Base-by-base conservation (phyloP, 768 basidiomycete genomes). In the Russula sp. region DNA sequence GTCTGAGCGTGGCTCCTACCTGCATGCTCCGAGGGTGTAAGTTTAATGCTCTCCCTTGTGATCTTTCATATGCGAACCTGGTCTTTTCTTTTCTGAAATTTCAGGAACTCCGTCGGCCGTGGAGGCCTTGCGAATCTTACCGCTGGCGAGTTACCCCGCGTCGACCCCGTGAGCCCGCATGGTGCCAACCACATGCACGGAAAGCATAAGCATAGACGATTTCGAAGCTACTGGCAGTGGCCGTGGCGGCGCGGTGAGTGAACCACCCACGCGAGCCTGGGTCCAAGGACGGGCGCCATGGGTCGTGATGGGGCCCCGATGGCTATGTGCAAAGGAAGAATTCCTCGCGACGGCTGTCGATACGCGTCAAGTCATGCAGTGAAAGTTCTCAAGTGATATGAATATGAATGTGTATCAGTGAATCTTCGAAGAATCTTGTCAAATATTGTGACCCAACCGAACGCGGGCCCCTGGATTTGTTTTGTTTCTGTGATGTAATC, bases 71-170 rank as follows among this genome's bases (percentile, higher is more conserved):
- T 41, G 36, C 34, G 16, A 11, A 34, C 8, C 41, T 10, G 22
- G 18, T 1, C 29, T 42, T 48, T 34, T 48, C 75, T 47, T 57
- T 13, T 34, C 53, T 45, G 7, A 42, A 10, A 39, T 29, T n/a
- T 7, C 32, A 51, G 83, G 14, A 84, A 87, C 69, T 86, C 85
- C 5, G 83, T 81, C 0, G 86, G 86, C 48, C 82, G 87, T 53
- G 87, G 87, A 39, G 87, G 87, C 20, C 63, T 71, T 7, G 87
- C 83, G 3, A 88, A 88, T 64, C 67, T 87, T 22, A 81, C 79
- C 6, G 10, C 58, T 20, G 57, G 66, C 41, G 65, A 61, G 52
- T 55, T 59, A 51, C 74, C 73, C 18, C 56, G 52, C 10, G 73
- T 73, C 16, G 45, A n/a, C 16, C 42, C 53, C 43, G 56, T 68